Percentiles rank a stretch among this genome's conserved stretches.
These are phyloP conservation scores for Aspergillus pseudoviridinutans DNA, from an alignment of 2,329 filamentous ascomycete genomes.

Conservation along the genomic window DNA sequence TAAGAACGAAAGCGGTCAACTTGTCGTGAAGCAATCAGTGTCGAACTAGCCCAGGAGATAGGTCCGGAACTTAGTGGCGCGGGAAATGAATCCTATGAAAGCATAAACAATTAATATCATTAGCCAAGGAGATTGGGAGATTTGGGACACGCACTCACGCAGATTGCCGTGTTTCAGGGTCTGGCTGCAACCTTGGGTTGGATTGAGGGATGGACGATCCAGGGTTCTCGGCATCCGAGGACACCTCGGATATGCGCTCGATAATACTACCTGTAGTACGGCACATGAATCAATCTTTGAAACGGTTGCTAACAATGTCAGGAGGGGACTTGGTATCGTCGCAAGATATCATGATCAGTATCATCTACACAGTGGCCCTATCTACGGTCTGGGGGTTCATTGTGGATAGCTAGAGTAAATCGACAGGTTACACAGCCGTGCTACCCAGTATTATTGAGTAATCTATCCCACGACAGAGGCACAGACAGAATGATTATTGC, in stretches of 20 bases:
- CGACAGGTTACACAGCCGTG: background rate
- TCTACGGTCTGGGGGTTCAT: background rate
- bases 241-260: constrained; percentile 4
- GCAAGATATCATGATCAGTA: background rate
- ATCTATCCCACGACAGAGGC: too few relatives aligned
- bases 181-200: constrained; percentile 6
- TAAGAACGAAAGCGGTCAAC: too few relatives aligned
- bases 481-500: background rate
- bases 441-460: background rate
- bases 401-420: background rate
- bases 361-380: background rate
- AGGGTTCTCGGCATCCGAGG: constrained; percentile 3
- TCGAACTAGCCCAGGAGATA: background rate
- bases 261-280: background rate
- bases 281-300: background rate
- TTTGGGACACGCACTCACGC: constrained; percentile 6
- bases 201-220: background rate
- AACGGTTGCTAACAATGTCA: background rate
- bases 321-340: background rate
- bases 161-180: constrained; percentile 24
- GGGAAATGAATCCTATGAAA: background rate
- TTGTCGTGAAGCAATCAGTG: background rate
- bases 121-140: background rate
- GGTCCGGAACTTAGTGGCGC: background rate
- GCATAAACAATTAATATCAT: background rate